phyloP scores from a whole-genome alignment of 1,284 basidiomycete species.

The Fomitiporia mediterranea region DNA sequence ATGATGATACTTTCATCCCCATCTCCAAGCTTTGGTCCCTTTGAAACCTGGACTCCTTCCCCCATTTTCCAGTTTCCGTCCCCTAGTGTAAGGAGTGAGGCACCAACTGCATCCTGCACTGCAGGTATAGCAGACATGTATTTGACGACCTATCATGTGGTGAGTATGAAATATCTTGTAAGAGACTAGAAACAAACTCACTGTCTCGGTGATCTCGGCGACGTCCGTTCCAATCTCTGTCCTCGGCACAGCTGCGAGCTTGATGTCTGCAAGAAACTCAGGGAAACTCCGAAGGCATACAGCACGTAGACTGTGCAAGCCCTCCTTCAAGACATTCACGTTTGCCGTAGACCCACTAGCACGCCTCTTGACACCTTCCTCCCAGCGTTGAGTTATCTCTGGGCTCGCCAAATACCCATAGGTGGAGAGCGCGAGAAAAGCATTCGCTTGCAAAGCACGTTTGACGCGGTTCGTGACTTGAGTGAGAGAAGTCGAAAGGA shows the following conservation, averaged over 20 bases:
- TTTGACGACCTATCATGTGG: constrained; percentile 25
- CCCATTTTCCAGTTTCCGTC: constrained; percentile 89
- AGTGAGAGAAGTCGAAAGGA: constrained; percentile 58
- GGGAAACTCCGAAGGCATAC: constrained; percentile 76
- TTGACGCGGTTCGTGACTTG: constrained; percentile 68
- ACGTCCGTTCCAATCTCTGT: constrained; percentile 53
- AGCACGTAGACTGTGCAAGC: constrained; percentile 53
- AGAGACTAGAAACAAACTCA: constrained; percentile 33
- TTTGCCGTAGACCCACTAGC: constrained; percentile 39
- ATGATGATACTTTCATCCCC: constrained; percentile 56
- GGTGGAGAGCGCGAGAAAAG: constrained; percentile 72
- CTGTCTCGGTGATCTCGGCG: constrained; percentile 57
- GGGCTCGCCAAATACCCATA: constrained; percentile 33
- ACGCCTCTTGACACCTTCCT: constrained; percentile 51
- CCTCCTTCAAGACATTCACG: constrained; percentile 67
- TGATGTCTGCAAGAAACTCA: constrained; percentile 72
- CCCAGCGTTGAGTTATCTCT: constrained; percentile 54
- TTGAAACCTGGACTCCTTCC: constrained; percentile 62
- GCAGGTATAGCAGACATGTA: constrained; percentile 67
- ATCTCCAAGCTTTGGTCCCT: constrained; percentile 42
- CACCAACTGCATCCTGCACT: constrained; percentile 58
- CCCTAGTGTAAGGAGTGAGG: constrained; percentile 62
- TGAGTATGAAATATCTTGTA: background rate
- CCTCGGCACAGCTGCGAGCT: constrained; percentile 47
- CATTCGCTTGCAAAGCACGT: constrained; percentile 78